These are phyloP conservation scores for Irpex sp. DNA, from an alignment of 1,284 basidiomycete genomes.

Conservation along the genomic window DNA sequence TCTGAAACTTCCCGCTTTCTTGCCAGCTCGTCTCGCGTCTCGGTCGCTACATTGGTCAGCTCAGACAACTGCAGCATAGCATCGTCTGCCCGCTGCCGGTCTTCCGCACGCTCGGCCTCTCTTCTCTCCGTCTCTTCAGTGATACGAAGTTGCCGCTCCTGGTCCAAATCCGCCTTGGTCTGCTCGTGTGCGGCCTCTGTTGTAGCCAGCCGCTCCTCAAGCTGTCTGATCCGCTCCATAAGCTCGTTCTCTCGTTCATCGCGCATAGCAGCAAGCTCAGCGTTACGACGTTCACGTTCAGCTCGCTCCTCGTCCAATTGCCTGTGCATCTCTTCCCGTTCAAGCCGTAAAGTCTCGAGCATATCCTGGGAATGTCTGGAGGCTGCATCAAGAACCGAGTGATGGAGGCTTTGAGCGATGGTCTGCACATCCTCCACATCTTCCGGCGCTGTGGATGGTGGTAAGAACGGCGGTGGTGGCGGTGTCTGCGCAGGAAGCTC, in stretches of 20 bases:
- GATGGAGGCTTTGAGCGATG: conserved; percentile 35
- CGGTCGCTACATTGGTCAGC: conserved; percentile 64
- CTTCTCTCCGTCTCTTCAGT: conserved; percentile 58
- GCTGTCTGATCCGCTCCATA: conserved; percentile 47
- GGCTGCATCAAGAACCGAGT: conserved; percentile 42
- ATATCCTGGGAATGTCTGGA: conserved; percentile 53
- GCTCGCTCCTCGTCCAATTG: conserved; percentile 49
- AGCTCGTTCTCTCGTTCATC: conserved; percentile 45
- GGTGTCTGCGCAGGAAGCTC: conserved; percentile 1
- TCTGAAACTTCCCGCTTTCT: conserved; percentile 56
- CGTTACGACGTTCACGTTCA: conserved; percentile 48
- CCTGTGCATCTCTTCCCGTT: conserved; percentile 53
- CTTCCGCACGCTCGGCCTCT: conserved; percentile 53
- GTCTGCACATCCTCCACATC: conserved; percentile 23
- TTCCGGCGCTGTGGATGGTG: conserved; percentile 4
- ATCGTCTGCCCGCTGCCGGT: conserved; percentile 53
- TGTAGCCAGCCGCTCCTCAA: conserved; percentile 61
- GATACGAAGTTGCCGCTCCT: conserved; percentile 51
- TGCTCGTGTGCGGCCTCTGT: conserved; percentile 48
- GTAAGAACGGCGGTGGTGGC: not conserved
- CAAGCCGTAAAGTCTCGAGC: conserved; percentile 50
- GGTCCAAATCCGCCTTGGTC: conserved; percentile 48
- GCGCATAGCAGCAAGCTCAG: conserved; percentile 45
- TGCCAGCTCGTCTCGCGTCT: conserved; percentile 53
- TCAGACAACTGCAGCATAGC: conserved; percentile 59